phyloP scores from a whole-genome alignment of 2,329 filamentous ascomycete species.

The Cadophora gregata region DNA sequence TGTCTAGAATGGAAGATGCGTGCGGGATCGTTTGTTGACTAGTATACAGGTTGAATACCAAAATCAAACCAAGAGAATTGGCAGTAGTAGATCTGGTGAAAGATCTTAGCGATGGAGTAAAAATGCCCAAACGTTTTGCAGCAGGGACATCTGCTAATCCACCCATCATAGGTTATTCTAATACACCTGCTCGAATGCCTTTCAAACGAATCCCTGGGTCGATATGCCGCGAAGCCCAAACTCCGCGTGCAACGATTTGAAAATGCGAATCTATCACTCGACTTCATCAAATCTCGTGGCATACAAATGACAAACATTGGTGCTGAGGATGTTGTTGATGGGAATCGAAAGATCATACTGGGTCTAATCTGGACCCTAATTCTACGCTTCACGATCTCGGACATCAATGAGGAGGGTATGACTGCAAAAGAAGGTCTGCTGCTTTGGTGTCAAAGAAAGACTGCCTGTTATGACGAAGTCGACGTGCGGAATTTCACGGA shows the following conservation, averaged over 20 bases:
- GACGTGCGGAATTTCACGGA: constrained; percentile 92
- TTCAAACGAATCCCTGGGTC: constrained; percentile 90
- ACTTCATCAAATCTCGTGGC: constrained; percentile 88
- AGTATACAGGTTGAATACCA: constrained; percentile 84
- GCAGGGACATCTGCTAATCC: constrained; percentile 31
- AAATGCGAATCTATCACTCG: constrained; percentile 93
- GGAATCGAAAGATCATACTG: constrained; percentile 95
- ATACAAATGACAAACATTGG: constrained; percentile 99
- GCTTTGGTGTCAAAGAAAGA: constrained; percentile 98
- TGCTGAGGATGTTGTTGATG: constrained; percentile 97
- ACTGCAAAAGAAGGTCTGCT: constrained; percentile 95
- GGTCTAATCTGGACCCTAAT: constrained; percentile 99
- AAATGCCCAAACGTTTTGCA: constrained; percentile 48
- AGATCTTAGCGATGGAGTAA: constrained; percentile 92
- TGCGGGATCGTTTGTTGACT: constrained; percentile 19
- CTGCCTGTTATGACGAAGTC: constrained; percentile 96
- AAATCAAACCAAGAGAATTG: constrained; percentile 78
- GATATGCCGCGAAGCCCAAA: constrained; percentile 96
- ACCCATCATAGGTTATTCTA: constrained; percentile 73
- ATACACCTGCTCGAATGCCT: constrained; percentile 98
- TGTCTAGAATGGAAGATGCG: constrained; percentile 11
- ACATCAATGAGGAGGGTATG: constrained; percentile 98
- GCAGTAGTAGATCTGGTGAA: constrained; percentile 85
- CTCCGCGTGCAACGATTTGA: constrained; percentile 96
- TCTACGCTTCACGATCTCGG: constrained; percentile 96